Base-by-base conservation (phyloP, 23 red algal genomes). In the Cyanidioschyzon merolae region DNA sequence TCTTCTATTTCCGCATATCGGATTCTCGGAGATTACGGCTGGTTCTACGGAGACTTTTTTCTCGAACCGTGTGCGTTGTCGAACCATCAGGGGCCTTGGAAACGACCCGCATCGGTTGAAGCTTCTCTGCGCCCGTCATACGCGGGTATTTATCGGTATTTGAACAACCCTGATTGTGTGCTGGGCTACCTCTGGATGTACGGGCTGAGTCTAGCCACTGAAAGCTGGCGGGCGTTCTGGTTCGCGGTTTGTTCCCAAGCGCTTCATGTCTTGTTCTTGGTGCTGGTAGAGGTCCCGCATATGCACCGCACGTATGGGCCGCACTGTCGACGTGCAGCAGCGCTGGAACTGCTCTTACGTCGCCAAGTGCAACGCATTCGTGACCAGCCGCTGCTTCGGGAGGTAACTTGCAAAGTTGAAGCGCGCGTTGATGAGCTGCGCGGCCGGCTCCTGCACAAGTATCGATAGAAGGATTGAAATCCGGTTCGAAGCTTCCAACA, bases 21-120 rank as follows among this genome's bases (percentile, higher is more conserved):
- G 21, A 82, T 76, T 32, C 59, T 86, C 24, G 88, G 94, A 1
- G 82, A 87, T 32, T 87, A 91, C 83, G 86, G 82, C 2, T 91
- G 83, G 71, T 91, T 80, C 67, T 98, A 91, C 71, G 88, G 84
- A 1, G 94, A 98, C 83, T 92, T 98, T 81, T 98, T 98, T 83
- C 86, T 98, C 1, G 58, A 67, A 0, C 84, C 87, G 27, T 79
- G 38, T n/a, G 32, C 63, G n/a, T 12, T 35, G 2, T 32, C 63
- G n/a, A 15, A 71, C 30, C 45, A 54, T 54, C 7, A 21, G 12
- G 45, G 45, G 12, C 45, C 45, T 21, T 54, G 45, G 45, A 54
- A 54, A 21, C 45, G 45, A 15, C 45, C 45, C 7, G 29, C 63
- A 3, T 32, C n/a, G 7, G 32, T 25, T 7, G 32, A 35, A 7